Evolutionary conservation across 306 rosid genomes (phyloP).

Genomic region (Chamaecrista fasciculata): DNA sequence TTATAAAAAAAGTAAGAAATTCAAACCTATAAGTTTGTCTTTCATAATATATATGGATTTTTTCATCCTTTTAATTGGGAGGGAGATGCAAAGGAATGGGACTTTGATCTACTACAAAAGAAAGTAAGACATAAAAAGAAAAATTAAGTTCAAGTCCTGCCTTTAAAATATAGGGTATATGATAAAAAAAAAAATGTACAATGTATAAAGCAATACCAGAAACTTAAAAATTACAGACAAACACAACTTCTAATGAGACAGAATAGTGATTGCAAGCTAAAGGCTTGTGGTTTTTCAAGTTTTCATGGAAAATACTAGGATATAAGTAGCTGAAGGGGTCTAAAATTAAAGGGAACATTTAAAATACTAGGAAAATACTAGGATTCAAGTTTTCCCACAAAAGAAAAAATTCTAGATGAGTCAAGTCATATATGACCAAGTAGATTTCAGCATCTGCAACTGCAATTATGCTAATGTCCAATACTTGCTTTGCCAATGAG

Average conservation of each 20-base stretch:
- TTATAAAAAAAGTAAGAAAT: background rate
- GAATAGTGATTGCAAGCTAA: background rate
- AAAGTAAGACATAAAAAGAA: background rate
- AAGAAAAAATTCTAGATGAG: background rate
- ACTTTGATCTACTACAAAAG: background rate
- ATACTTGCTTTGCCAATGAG: constrained; percentile 1
- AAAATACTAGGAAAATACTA: constrained; percentile 1
- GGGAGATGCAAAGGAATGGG: background rate
- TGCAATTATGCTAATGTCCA: no score
- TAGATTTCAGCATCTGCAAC: background rate
- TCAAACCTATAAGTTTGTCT: no score
- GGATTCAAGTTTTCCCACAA: background rate
- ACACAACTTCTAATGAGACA: background rate
- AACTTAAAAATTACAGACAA: background rate
- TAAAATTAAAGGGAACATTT: constrained; percentile 4
- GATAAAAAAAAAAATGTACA: background rate
- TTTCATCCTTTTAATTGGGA: background rate
- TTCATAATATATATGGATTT: background rate
- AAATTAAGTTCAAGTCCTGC: background rate
- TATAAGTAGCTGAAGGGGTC: background rate
- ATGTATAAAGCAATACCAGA: background rate
- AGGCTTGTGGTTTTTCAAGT: constrained; percentile 1
- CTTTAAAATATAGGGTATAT: background rate
- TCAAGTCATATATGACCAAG: background rate
- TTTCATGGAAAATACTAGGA: background rate